A percentile compares a stretch with the other conserved stretches of the same genome.
These are phyloP conservation scores for Pyrenochaeta sp. DNA, from an alignment of 2,329 filamentous ascomycete genomes.

Conservation along the genomic window DNA sequence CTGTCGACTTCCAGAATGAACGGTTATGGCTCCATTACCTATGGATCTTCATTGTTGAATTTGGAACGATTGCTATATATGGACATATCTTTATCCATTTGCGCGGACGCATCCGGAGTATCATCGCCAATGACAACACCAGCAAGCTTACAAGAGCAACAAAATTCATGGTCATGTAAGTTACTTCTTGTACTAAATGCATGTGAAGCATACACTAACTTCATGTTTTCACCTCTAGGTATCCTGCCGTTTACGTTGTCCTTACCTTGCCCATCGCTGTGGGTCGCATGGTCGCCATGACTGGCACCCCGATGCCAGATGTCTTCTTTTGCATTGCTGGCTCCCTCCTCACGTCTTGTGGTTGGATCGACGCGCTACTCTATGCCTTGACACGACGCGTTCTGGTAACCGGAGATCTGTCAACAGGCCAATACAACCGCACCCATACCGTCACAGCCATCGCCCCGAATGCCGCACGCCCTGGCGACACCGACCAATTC, in stretches of 20 bases:
- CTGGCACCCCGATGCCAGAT: conserved; percentile 55
- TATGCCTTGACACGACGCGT: conserved; percentile 55
- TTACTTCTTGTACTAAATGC: neutral
- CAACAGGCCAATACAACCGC: conserved; percentile 33
- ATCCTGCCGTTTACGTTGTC: conserved; percentile 72
- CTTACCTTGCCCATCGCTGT: conserved; percentile 71
- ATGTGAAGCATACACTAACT: neutral
- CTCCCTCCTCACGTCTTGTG: conserved; percentile 62
- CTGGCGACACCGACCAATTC: conserved; percentile 35
- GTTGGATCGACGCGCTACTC: conserved; percentile 55
- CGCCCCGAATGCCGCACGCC: conserved; percentile 31
- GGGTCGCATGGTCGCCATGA: conserved; percentile 51
- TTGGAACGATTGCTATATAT: conserved; percentile 61
- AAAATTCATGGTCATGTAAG: conserved; percentile 62
- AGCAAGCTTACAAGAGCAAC: conserved; percentile 51
- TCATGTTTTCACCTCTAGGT: conserved; percentile 36
- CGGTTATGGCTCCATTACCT: conserved; percentile 62
- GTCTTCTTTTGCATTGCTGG: conserved; percentile 68
- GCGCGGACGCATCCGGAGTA: conserved; percentile 53
- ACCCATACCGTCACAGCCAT: conserved; percentile 29
- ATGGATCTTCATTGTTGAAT: conserved; percentile 64
- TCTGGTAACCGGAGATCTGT: conserved; percentile 45
- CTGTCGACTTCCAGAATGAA: conserved; percentile 52
- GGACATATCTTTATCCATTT: conserved; percentile 59
- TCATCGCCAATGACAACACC: conserved; percentile 43